These are phyloP conservation scores for Polygonum maritimum DNA, from an alignment of 148 eudicot genomes.

Conservation along the genomic window DNA sequence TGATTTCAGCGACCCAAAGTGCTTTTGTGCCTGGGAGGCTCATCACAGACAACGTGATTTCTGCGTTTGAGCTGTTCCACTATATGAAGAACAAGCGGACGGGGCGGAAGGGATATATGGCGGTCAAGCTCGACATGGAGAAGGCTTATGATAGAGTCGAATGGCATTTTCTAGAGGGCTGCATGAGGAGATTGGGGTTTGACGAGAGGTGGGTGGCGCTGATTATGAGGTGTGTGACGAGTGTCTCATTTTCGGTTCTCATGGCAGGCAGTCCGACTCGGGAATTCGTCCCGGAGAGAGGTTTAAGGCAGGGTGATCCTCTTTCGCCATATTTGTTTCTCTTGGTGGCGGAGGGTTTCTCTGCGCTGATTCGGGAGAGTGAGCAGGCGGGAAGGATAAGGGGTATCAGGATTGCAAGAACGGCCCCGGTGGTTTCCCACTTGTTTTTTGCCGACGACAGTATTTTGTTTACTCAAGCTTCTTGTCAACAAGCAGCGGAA, in stretches of 20 bases:
- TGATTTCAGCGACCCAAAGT: no score
- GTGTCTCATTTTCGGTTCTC: neutral
- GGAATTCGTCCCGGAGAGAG: neutral
- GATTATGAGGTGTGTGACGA: neutral
- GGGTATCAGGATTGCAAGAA: neutral
- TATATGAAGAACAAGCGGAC: neutral
- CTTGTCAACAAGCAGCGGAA: neutral
- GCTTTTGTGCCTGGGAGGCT: no score
- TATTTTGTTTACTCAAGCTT: neutral
- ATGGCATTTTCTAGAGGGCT: neutral
- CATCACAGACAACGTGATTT: no score
- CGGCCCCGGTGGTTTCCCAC: neutral
- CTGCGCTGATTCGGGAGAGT: neutral
- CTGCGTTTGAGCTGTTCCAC: neutral
- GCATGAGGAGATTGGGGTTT: no score
- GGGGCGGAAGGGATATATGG: neutral
- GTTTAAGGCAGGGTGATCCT: neutral
- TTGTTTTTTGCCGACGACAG: neutral
- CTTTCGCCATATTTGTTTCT: neutral
- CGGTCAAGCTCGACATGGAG: neutral
- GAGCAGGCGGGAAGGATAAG: neutral
- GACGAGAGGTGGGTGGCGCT: neutral
- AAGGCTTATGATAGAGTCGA: neutral
- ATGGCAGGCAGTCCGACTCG: neutral
- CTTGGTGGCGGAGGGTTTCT: neutral